Evolutionary conservation across 108 stramenopile genomes (phyloP).

Genomic region (Pseudonitzschia multiseries): DNA sequence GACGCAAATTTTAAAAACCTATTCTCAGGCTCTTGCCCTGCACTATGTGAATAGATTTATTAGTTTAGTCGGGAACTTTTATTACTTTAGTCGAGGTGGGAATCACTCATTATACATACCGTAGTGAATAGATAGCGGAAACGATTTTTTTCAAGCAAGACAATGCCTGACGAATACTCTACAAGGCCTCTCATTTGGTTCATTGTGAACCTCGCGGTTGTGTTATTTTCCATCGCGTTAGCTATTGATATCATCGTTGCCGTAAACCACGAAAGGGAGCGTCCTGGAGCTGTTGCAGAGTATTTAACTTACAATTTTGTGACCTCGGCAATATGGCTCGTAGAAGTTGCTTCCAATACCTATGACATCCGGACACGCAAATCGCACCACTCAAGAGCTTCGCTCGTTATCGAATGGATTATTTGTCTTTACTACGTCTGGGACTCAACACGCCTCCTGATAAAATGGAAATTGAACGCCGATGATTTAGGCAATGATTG

Average conservation of each 20-base stretch:
- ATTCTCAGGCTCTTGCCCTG: too few species aligned
- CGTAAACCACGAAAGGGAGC: neutral
- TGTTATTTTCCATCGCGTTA: neutral
- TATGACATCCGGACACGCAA: neutral
- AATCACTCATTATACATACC: too few species aligned
- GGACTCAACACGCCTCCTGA: neutral
- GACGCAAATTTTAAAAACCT: too few species aligned
- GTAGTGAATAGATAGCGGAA: too few species aligned
- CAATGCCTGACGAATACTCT: neutral
- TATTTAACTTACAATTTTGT: conserved; percentile 18
- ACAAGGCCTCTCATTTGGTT: neutral
- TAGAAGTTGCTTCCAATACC: conserved; percentile 16
- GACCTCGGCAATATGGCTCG: conserved; percentile 1
- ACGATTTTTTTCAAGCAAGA: neutral
- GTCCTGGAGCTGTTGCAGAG: neutral
- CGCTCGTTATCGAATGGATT: neutral
- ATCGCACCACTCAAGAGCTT: neutral
- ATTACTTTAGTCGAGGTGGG: too few species aligned
- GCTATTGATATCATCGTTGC: neutral
- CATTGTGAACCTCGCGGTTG: neutral
- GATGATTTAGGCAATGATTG: neutral
- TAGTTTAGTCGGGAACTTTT: too few species aligned
- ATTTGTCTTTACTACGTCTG: neutral
- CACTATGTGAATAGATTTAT: too few species aligned
- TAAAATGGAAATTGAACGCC: conserved; percentile 4